Base-by-base conservation (phyloP, 305 asterid species). In the Fraxinus baroniana region DNA sequence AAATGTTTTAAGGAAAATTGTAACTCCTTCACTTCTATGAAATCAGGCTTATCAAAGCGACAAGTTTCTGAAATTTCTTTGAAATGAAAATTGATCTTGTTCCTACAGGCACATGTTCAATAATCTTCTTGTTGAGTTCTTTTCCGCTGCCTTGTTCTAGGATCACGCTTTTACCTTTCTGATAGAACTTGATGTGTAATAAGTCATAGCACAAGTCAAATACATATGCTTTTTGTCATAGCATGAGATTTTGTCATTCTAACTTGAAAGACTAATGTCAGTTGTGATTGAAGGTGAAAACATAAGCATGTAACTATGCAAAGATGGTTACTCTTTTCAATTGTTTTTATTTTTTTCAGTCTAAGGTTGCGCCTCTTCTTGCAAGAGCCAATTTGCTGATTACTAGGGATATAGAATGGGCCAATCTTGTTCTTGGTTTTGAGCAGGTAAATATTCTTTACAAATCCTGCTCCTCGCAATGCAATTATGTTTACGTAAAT, bases 381-480 rank as follows among this genome's bases (percentile, higher is more conserved):
- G 99, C 99, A 80, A 92, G 99, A 91, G 92, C 99, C 85, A 92
- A 90, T 88, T 91, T 96, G 89, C 94, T 96, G 90, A 94, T 96
- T 84, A 96, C 99, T 66, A 93, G 99, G 93, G 98, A 96, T 86
- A 94, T 96, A 84, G 99, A 96, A 85, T 96, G 99, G 99, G 97
- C 94, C 55, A 96, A 96, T 86, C 93, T 96, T 89, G 92, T 92
- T 85, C 86, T 90, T 79, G 98, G 98, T 85, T 91, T 96, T 87
- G 99, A 96, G 94, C 99, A 96, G 94, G 98, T 94, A 87, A 85
- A 78, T 82, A 68, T 87, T 62, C 60, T 73, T 85, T 77, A 74
- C 49, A 81, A 26, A 73, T 84, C 41, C 82, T 64, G 68, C 81
- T 36, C 57, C 76, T 72, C 2, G 24, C 44, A 17, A 72, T 72